These are phyloP conservation scores for Solanum commersonii DNA, from an alignment of 257 asterid species.

Conservation along the genomic window DNA sequence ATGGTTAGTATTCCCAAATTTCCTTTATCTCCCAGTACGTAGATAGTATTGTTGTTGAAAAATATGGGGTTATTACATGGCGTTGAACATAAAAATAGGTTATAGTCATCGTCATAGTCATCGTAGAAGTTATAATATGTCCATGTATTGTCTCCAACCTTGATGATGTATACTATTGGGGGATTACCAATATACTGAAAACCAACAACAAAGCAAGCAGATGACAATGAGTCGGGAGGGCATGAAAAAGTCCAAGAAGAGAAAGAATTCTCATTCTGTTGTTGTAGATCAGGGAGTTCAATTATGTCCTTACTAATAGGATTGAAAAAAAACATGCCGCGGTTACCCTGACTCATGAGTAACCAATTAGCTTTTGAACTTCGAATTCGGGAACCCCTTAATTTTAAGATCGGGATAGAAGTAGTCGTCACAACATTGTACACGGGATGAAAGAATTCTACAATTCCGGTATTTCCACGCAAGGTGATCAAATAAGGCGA, in stretches of 20 bases:
- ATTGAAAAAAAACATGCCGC: not conserved
- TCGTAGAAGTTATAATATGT: not conserved
- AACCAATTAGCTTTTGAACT: too few relatives aligned
- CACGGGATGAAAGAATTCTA: too few relatives aligned
- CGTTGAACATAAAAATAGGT: not conserved
- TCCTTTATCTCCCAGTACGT: too few relatives aligned
- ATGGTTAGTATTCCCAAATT: too few relatives aligned
- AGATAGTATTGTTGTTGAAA: too few relatives aligned
- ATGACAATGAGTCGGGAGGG: not conserved
- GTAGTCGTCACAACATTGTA: too few relatives aligned
- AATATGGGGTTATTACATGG: not conserved
- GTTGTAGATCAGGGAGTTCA: not conserved
- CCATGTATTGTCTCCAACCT: not conserved
- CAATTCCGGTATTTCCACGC: too few relatives aligned
- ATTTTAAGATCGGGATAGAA: too few relatives aligned
- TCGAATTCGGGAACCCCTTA: too few relatives aligned
- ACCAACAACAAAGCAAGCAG: not conserved
- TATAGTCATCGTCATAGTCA: too few relatives aligned
- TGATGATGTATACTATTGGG: not conserved
- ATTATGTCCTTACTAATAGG: not conserved
- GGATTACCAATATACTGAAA: not conserved
- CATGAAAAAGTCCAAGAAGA: not conserved
- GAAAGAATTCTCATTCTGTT: accelerated
- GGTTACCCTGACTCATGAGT: too few relatives aligned
- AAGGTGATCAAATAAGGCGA: too few relatives aligned